These are phyloP conservation scores for Russula emetica DNA, from an alignment of 768 basidiomycete species.

Conservation along the genomic window DNA sequence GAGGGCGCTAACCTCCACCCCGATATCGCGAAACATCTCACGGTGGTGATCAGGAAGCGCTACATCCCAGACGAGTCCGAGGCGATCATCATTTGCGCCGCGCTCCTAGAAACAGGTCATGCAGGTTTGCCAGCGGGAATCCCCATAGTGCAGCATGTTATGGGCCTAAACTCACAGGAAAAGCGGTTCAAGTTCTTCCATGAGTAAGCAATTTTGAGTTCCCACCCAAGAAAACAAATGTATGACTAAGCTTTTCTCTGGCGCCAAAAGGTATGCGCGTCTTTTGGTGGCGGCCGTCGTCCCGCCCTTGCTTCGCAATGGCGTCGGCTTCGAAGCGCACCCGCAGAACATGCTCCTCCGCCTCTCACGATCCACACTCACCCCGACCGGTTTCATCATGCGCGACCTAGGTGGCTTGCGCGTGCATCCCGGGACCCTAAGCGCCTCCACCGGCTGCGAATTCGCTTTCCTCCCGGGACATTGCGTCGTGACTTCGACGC, in stretches of 20 bases:
- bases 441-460: conserved; percentile 45
- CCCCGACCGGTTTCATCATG: conserved; percentile 48
- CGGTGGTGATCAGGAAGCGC: conserved; percentile 46
- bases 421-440: conserved; percentile 48
- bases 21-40: conserved; percentile 50
- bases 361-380: conserved; percentile 41
- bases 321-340: conserved; percentile 59
- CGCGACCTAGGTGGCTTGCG: conserved; percentile 57
- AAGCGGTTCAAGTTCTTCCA: conserved; percentile 48
- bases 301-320: conserved; percentile 50
- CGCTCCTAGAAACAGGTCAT: conserved; percentile 52
- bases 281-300: conserved; percentile 50
- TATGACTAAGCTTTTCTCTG: neutral
- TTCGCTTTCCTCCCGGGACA: conserved; percentile 53
- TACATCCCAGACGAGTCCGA: conserved; percentile 41
- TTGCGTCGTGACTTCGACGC: conserved; percentile 45
- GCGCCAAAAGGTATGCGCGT: conserved; percentile 42
- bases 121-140: conserved; percentile 38
- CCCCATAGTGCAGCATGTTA: conserved; percentile 46
- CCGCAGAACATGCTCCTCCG: conserved; percentile 54
- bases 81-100: conserved; percentile 47
- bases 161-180: conserved; percentile 44
- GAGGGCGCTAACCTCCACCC: conserved; percentile 35
- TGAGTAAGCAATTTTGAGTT: conserved; percentile 34
- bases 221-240: neutral